These are phyloP conservation scores for Nissolia schottii DNA, from an alignment of 306 rosid genomes.

Conservation along the genomic window DNA sequence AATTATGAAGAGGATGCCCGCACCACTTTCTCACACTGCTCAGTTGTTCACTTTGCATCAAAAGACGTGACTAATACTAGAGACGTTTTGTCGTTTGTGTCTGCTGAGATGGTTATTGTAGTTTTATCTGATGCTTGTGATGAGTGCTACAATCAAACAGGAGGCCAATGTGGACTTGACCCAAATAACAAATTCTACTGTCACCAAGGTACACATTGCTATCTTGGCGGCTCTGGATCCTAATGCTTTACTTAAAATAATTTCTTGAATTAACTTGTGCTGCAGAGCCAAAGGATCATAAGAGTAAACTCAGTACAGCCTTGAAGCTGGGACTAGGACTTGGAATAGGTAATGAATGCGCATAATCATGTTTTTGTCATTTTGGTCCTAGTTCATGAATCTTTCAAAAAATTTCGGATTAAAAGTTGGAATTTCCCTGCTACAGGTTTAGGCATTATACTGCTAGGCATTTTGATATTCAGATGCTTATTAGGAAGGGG, in stretches of 20 bases:
- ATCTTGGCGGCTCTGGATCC: background rate
- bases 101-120: constrained; percentile 8
- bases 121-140: constrained; percentile 11
- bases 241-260: background rate
- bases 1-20: background rate
- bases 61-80: background rate
- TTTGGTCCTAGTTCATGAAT: background rate
- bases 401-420: background rate
- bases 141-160: background rate
- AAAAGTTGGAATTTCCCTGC: background rate
- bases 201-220: constrained; percentile 5
- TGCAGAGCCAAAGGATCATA: constrained; percentile 30
- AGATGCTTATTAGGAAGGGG: background rate
- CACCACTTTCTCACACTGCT: background rate
- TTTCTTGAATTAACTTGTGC: background rate
- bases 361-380: background rate
- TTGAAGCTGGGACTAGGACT: constrained; percentile 45
- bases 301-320: background rate
- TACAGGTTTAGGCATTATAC: constrained; percentile 27
- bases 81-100: constrained; percentile 4
- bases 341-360: constrained; percentile 46
- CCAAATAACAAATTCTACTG: background rate
- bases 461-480: background rate
- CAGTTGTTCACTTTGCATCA: background rate
- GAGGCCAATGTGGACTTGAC: constrained; percentile 35